Evolutionary conservation across 768 basidiomycete genomes (phyloP), one percentile per base, ranked within the genome.

Genomic region (Amanita thiersii): DNA sequence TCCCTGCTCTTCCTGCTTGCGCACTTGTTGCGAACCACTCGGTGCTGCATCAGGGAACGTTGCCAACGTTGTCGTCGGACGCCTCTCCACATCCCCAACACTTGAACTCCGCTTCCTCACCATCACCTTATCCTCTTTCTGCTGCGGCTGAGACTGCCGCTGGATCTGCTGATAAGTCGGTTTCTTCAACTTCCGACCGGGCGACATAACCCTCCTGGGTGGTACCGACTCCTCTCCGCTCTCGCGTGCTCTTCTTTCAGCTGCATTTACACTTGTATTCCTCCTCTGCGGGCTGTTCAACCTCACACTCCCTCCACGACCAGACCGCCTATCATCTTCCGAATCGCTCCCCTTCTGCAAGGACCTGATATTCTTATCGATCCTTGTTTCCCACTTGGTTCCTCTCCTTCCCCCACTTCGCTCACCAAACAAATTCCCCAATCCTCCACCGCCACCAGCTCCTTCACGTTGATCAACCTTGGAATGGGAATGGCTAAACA

Each of bases 351-450:
- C 46, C 26, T 47, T 37, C 8, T 45, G 26, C 12, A 58, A 25
- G n/a, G 43, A 25, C 18, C 41, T 38, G 4, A 55, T 37, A 23
- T 60, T 58, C 49, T 48, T 53, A 23, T 59, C 56, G 17, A 53
- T 56, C 32, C 59, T 37, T 37, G 33, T 44, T 32, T 33, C 41
- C 46, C 42, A 46, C 21, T 37, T 46, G 20, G n/a, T n/a, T n/a
- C n/a, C 35, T 41, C 31, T 37, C 41, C 42, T 40, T 40, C 34
- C 31, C 40, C 20, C 38, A 23, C 43, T 44, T 44, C 29, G 9
- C 29, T 30, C 33, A 14, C 33, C 33, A 35, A 14, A 14, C 9
- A 14, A 35, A 35, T 17, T 17, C 7, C 7, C 15, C 33, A 20
- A 14, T 17, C n/a, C 33, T 8, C 33, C 33, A 35, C n/a, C 33